A percentile compares a stretch with the other conserved stretches of the same genome.
These are phyloP conservation scores for Fusarium sp. DNA, from an alignment of 2,329 filamentous ascomycete genomes.

Conservation along the genomic window DNA sequence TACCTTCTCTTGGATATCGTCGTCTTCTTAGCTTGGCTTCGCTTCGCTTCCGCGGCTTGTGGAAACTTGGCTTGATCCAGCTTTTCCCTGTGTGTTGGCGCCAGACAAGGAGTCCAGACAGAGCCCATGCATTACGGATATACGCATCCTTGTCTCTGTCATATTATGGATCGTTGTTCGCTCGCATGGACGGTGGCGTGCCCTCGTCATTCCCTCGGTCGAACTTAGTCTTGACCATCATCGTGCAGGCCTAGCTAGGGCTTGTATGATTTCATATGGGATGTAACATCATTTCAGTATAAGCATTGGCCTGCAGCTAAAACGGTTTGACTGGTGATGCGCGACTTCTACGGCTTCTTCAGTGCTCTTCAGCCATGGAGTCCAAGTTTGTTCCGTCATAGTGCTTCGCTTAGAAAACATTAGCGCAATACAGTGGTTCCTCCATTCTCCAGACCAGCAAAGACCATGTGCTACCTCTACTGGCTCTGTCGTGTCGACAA, in stretches of 20 bases:
- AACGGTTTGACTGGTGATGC: not conserved
- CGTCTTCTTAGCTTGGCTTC: not conserved
- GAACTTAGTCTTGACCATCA: constrained; percentile 11
- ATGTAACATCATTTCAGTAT: not conserved
- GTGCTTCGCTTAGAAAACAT: constrained; percentile 23
- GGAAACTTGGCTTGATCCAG: constrained; percentile 7
- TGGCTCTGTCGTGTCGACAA: constrained; percentile 29
- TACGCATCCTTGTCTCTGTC: constrained; percentile 12
- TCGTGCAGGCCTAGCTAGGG: constrained; percentile 4
- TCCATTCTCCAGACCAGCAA: constrained; percentile 32
- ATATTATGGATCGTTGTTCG: not conserved
- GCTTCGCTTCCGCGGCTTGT: not conserved
- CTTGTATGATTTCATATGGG: constrained; percentile 2
- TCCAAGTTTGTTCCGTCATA: constrained; percentile 24
- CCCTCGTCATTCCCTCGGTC: not conserved
- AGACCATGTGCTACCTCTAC: constrained; percentile 39
- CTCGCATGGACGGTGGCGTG: not conserved
- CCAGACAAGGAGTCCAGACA: not conserved
- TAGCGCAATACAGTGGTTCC: constrained; percentile 8
- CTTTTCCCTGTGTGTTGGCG: not conserved
- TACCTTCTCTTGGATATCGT: not conserved
- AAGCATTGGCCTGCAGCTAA: not conserved
- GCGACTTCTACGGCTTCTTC: not conserved
- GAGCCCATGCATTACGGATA: constrained; percentile 2
- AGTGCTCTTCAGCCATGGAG: not conserved